Percentiles rank a stretch among this genome's conserved stretches.
Conservation (phyloP, 192 early-diverging fungal species). For the Paraglomus brasilianum region DNA sequence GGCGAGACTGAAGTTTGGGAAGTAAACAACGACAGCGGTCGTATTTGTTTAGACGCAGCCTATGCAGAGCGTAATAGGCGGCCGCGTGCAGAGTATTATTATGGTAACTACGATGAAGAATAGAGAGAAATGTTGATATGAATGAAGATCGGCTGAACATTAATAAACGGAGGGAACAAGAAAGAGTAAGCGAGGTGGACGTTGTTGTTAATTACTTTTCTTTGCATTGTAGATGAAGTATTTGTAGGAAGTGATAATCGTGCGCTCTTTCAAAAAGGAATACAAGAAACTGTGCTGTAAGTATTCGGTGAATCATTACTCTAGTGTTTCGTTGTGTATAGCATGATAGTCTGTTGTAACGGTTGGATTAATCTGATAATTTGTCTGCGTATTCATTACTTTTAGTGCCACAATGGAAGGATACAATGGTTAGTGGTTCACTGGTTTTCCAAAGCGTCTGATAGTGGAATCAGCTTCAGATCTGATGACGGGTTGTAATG, state of each 20-base stretch:
- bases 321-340: too few relatives aligned
- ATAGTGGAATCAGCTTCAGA: neutral
- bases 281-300: conserved; percentile 43
- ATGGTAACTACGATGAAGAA: conserved; percentile 31
- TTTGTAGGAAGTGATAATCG: conserved; percentile 46
- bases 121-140: neutral
- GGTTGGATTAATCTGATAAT: neutral
- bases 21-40: conserved; percentile 30
- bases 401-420: conserved; percentile 75
- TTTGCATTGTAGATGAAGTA: conserved; percentile 33
- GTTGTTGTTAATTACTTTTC: neutral
- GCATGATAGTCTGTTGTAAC: neutral
- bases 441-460: too few relatives aligned
- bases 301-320: neutral
- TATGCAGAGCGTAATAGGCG: conserved; percentile 34
- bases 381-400: neutral
- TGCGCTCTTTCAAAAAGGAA: conserved; percentile 40
- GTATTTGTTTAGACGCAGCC: conserved; percentile 35
- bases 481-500: too few relatives aligned
- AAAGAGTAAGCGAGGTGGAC: neutral
- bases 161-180: neutral
- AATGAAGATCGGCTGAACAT: neutral
- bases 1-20: conserved; percentile 47
- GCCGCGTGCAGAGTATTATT: conserved; percentile 40
- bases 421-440: conserved; percentile 71